phyloP scores from a whole-genome alignment of 2,329 filamentous ascomycete species.

The Paecilomyces fulvus region DNA sequence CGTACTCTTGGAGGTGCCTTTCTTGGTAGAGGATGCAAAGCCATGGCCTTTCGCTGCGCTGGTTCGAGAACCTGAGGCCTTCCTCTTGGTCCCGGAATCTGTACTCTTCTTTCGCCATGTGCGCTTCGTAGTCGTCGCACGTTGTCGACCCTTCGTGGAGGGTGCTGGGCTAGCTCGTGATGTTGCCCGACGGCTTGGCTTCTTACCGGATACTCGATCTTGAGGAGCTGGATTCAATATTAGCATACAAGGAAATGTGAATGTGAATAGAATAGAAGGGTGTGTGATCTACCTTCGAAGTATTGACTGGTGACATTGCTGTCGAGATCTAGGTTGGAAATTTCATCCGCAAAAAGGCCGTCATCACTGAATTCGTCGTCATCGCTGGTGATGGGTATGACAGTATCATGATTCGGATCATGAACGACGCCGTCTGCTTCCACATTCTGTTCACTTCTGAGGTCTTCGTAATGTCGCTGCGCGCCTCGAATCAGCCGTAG shows the following conservation, averaged over 20 bases:
- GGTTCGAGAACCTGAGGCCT: background rate
- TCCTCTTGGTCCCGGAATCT: constrained; percentile 1
- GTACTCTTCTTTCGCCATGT: background rate
- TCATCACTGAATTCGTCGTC: constrained; percentile 27
- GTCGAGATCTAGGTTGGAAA: constrained; percentile 14
- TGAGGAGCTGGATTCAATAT: constrained; percentile 4
- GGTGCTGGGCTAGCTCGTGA: background rate
- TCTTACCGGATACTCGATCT: background rate
- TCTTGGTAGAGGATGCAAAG: constrained; percentile 12
- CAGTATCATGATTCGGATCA: constrained; percentile 39
- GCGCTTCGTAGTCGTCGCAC: background rate
- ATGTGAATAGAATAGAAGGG: background rate
- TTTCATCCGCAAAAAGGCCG: constrained; percentile 22
- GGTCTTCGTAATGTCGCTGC: constrained; percentile 32
- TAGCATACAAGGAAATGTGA: constrained; percentile 1
- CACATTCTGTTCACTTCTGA: constrained; percentile 32
- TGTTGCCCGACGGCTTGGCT: background rate
- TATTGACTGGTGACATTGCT: constrained; percentile 25
- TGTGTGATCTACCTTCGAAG: constrained; percentile 18
- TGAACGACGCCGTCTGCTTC: constrained; percentile 41
- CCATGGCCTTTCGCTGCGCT: constrained; percentile 15
- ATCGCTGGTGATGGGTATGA: constrained; percentile 35
- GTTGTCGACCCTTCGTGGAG: background rate
- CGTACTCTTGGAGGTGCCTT: constrained; percentile 17
- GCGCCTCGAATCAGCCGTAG: constrained; percentile 34